Percentiles rank a stretch among this genome's conserved stretches.
Conservation (phyloP, 305 asterid genomes). For the Petunia hybrid region DNA sequence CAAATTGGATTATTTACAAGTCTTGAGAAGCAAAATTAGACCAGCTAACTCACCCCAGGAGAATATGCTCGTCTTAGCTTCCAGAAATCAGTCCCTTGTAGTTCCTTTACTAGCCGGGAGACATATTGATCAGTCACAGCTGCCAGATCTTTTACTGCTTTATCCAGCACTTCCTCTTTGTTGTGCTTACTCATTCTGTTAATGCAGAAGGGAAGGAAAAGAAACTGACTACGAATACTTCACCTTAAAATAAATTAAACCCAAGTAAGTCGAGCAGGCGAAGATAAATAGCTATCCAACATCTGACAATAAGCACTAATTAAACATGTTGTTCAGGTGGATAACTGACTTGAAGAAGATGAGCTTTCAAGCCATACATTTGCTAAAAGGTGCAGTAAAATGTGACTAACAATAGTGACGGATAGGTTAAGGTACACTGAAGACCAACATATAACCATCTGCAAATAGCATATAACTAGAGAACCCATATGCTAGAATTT, state of each 20-base stretch:
- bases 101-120: constrained; percentile 79
- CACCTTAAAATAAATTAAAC: neutral
- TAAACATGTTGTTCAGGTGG: neutral
- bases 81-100: constrained; percentile 91
- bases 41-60: constrained; percentile 71
- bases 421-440: neutral
- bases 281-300: constrained; percentile 29
- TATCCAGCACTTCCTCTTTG: constrained; percentile 74
- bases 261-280: neutral
- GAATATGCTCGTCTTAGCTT: constrained; percentile 93
- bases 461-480: neutral
- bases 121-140: constrained; percentile 72
- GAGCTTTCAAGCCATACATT: constrained; percentile 19
- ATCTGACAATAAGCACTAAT: constrained; percentile 1
- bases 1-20: constrained; percentile 25
- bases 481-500: too few species aligned
- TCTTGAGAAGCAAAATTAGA: constrained; percentile 18
- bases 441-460: constrained; percentile 25
- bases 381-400: neutral
- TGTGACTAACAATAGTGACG: neutral
- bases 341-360: neutral
- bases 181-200: constrained; percentile 78
- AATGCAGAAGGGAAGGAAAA: constrained; percentile 29
- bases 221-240: neutral
- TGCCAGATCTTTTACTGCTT: constrained; percentile 81